Conservation (phyloP, 1,284 basidiomycete genomes). For the Papiliotrema laurentii region DNA sequence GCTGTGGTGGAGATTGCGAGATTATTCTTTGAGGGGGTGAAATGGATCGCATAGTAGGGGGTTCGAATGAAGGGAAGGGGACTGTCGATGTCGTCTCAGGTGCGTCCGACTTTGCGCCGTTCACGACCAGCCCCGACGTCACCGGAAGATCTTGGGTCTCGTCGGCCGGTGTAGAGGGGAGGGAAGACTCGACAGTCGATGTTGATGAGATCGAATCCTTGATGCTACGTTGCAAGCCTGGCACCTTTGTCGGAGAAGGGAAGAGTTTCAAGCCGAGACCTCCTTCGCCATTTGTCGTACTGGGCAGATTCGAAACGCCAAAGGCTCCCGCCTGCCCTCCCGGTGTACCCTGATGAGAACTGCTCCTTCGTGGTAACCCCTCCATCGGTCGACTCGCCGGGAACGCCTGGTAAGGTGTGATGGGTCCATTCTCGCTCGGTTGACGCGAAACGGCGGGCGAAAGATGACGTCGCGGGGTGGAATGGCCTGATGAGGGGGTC, state of each 20-base stretch:
- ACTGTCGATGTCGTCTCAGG: slow-evolving; percentile 2
- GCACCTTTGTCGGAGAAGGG: slow-evolving; percentile 24
- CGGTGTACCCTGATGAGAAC: slow-evolving; percentile 1
- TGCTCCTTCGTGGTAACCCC: slow-evolving; percentile 25
- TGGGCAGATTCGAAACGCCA: slow-evolving; percentile 21
- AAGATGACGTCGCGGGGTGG: slow-evolving; percentile 22
- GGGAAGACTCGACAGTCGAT: slow-evolving; percentile 23
- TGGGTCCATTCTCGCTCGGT: slow-evolving; percentile 9
- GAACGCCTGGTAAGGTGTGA: slow-evolving; percentile 14
- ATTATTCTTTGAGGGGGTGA: not conserved
- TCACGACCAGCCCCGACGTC: not conserved
- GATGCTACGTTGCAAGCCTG: slow-evolving; percentile 10
- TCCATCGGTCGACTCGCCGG: slow-evolving; percentile 27
- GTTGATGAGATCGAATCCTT: slow-evolving; percentile 25
- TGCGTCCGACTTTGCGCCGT: not conserved
- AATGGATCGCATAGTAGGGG: slow-evolving; percentile 8
- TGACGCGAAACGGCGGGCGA: slow-evolving; percentile 19
- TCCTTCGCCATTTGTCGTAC: slow-evolving; percentile 9
- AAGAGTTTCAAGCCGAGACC: slow-evolving; percentile 30
- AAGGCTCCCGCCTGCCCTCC: not conserved
- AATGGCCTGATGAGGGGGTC: slow-evolving; percentile 5
- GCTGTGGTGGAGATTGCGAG: slow-evolving; percentile 4
- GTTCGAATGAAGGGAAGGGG: slow-evolving; percentile 29
- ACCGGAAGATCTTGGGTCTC: slow-evolving; percentile 9
- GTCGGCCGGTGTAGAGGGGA: slow-evolving; percentile 25